Evolutionary conservation across 495 filamentous ascomycete species (phyloP), one percentile per base, ranked within the genome.

Genomic region (Trichocladium antarcticum): DNA sequence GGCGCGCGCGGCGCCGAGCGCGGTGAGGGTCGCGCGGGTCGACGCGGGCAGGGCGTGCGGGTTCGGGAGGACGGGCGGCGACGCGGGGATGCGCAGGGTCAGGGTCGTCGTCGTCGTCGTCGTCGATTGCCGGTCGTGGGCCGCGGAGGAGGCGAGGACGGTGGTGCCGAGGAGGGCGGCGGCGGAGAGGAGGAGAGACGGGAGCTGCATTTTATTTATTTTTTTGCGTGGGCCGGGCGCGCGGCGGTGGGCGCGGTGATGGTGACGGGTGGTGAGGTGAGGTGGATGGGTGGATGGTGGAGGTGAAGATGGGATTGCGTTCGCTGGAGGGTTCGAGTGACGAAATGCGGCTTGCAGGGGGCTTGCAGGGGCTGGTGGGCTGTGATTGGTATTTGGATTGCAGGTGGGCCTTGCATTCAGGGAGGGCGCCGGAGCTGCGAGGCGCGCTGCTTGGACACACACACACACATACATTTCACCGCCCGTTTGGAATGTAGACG

Each of bases 11-110:
- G 54, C 50, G 43, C 67, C 66, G 24, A 75, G 68, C 28, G 79
- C 73, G 29, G 78, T 72, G 32, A 90, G 75, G 19, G 84, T 82
- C 34, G 83, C 85, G 71, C 81, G 75, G 10, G 89, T 93, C 20
- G 78, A 76, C 45, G 87, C 68, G 0, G 80, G 73, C 39, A 86
- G 78, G 37, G 64, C 52, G 60, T 54, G 35, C 2, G 80, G 78
- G 67, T 78, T 81, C 3, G 74, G 68, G 27, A 83, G 73, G 24
- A 53, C 43, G 14, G 42, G 28, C 7, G 60, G 36, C 20, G 73
- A 71, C 22, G 74, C 54, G 4, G 75, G 76, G 58, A 84, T 68
- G 51, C 40, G 63, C 51, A 67, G 55, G 19, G 64, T 67, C 4
- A 27, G 24, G 24, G 24, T 27, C 8, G 24, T 27, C 5, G 69